These are phyloP conservation scores for Sideroxylon spinosum DNA, from an alignment of 179 eudicot species.

Conservation along the genomic window DNA sequence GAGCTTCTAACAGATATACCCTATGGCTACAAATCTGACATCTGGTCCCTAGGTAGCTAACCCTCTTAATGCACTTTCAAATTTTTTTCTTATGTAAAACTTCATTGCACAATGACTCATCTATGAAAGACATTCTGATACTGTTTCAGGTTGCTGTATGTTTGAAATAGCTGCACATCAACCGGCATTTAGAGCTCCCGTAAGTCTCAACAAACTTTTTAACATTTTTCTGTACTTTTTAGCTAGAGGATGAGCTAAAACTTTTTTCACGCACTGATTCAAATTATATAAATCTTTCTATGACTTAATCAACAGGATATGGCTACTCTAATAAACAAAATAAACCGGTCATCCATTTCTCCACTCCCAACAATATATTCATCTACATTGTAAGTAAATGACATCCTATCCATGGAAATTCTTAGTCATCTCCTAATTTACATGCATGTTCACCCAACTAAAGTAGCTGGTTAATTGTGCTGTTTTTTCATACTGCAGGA, in stretches of 20 bases:
- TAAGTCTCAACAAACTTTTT: conserved; percentile 30
- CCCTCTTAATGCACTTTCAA: background rate
- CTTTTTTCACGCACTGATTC: background rate
- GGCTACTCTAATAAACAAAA: conserved; percentile 72
- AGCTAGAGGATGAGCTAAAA: background rate
- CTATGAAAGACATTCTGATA: background rate
- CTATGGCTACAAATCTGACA: conserved; percentile 83
- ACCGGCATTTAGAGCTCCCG: conserved; percentile 73
- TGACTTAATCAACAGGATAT: conserved; percentile 50
- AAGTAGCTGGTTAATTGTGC: background rate
- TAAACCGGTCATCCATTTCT: conserved; percentile 57
- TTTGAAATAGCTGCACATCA: conserved; percentile 91
- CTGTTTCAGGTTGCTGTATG: conserved; percentile 66
- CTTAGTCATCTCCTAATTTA: background rate
- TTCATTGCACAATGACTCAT: background rate
- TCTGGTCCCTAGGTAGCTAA: conserved; percentile 75
- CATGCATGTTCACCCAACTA: background rate
- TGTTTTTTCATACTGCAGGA: conserved; percentile 41
- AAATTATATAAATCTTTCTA: background rate
- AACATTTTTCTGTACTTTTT: background rate
- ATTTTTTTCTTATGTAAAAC: background rate
- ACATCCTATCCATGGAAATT: background rate
- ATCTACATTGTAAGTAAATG: conserved; percentile 56
- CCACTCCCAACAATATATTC: conserved; percentile 66
- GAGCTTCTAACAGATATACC: conserved; percentile 78